Conservation (phyloP, 768 basidiomycete species). For the Podaxis pistillaris region DNA sequence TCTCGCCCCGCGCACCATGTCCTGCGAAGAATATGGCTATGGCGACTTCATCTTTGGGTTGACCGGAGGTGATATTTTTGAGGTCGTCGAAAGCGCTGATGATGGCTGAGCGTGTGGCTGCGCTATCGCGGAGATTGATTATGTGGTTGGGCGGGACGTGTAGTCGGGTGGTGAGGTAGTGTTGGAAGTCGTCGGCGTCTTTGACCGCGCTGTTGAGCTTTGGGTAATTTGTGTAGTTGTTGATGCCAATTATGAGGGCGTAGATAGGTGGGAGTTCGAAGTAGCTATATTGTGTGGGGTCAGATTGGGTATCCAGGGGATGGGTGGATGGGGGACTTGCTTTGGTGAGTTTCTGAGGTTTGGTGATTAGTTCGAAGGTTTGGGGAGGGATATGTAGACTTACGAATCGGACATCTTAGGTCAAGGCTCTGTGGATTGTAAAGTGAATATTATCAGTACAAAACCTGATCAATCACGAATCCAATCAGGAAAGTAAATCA, state of each 20-base stretch:
- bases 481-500: neutral
- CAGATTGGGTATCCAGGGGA: neutral
- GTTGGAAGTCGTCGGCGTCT: conserved; percentile 38
- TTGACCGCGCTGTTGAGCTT: conserved; percentile 34
- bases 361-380: neutral
- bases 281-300: too few species aligned
- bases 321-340: neutral
- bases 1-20: conserved; percentile 36
- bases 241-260: conserved; percentile 44
- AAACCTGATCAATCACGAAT: neutral
- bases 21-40: conserved; percentile 46
- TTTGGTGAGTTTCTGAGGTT: neutral
- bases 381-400: neutral
- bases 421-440: too few species aligned
- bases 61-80: conserved; percentile 17
- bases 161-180: conserved; percentile 29
- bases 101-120: conserved; percentile 37
- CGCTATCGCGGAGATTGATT: conserved; percentile 32
- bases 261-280: conserved; percentile 21
- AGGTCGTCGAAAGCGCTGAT: conserved; percentile 28
- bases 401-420: neutral
- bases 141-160: conserved; percentile 32
- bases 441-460: neutral
- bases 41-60: conserved; percentile 24
- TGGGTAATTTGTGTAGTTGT: conserved; percentile 29